Evolutionary conservation across 2,329 filamentous ascomycete species (phyloP), one percentile per base, ranked within the genome.

Genomic region (Cytospora mali): DNA sequence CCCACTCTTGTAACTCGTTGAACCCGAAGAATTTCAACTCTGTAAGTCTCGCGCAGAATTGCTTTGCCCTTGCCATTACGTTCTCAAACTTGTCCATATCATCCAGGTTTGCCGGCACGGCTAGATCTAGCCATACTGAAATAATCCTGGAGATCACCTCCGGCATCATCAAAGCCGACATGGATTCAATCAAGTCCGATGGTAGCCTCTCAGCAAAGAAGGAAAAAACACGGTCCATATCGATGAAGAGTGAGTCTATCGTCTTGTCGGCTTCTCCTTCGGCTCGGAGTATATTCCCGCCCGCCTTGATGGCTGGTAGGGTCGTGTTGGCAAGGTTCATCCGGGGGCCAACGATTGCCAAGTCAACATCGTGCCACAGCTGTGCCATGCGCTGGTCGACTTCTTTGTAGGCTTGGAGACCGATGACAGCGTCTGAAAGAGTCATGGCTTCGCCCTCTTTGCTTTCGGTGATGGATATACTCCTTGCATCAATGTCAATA

Each of bases 1-100:
- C 88, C 94, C 95, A 99, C 27, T 91, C 86, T 51, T 85, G 81
- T 42, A 99, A 77, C 33, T 88, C 84, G 16, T 82, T 78, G 54
- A 84, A 79, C 5, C 82, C 82, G 18, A 82, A 80, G 82, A 91
- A 94, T 0, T 84, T 82, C 21, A 88, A 78, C 9, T 78, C 75
- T 39, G 86, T 81, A 9, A 98, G 76, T 1, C 80, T 81, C 7
- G 81, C 76, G 58, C 88, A 89, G 69, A 98, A 90, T 0, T 76
- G 74, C 28, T 80, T 79, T 0, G 92, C 85, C 49, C 84, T 79
- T 46, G 84, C 80, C n/a, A 96, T 82, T 7, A 88, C 84, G 1
- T 79, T 78, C 69, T 96, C 87, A 70, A 97, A 97, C 1, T 78
- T 79, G 10, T 80, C 79, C 74, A 97, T 87, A 13, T 89, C 87